Evolutionary conservation across 1,284 basidiomycete species (phyloP), one percentile per base, ranked within the genome.

Genomic region (Trametes polyzona): DNA sequence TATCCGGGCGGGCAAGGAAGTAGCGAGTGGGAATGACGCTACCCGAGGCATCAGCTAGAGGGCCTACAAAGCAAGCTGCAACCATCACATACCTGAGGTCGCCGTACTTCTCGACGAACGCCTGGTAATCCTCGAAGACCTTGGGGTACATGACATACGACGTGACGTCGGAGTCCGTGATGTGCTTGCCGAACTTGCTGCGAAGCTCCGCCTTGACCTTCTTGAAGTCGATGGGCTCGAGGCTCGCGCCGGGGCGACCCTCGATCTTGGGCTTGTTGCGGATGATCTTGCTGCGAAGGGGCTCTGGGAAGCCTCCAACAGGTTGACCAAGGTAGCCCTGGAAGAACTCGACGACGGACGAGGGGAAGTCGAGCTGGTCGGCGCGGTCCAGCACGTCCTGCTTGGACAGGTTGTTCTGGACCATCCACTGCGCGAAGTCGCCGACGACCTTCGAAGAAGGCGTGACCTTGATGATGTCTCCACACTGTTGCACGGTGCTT

Each of bases 361-460:
- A 94, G 12, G 97, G 97, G 89, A 99, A 98, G 78, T 99, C 97
- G 65, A 99, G 88, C 61, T 87, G 84, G 54, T 92, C 89, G 47
- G 96, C 97, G 50, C 89, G 86, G 29, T 89, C 86, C 59, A 95
- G 72, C 41, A 99, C 95, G 62, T 98, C 92, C 69, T 92, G 78
- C 74, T 93, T 93, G 52, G 86, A 83, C 55, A 98, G 82, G 65
- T 88, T 87, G 81, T 99, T 98, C 64, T 94, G 93, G 35, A 95
- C 96, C 95, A 99, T 96, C 89, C 95, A 98, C 75, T 96, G 94
- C 26, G 97, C 97, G 75, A 99, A 96, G 80, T 99, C 97, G 44
- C 97, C 97, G 53, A 99, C 96, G 49, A 98, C 95, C 81, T 99
- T 98, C 58, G 97, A 99, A 19, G 97, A 98, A 35, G 97, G 97